Conservation (phyloP, 1,139 yeast species). For the Geotrichum restrictum region DNA sequence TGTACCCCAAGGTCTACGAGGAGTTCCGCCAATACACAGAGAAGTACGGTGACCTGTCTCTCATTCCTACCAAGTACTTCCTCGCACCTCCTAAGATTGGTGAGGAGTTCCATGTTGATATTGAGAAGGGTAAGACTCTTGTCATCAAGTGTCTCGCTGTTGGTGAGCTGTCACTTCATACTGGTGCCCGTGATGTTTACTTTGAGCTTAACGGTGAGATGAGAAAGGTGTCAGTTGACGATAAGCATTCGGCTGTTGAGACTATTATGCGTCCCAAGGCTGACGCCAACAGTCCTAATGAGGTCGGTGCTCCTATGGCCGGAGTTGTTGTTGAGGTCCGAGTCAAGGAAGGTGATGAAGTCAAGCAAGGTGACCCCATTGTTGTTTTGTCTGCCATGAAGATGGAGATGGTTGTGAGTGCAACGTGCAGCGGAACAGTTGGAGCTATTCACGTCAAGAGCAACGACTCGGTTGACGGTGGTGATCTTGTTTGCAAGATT, state of each 20-base stretch:
- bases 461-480: slow-evolving; percentile 93
- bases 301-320: slow-evolving; percentile 98
- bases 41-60: slow-evolving; percentile 86
- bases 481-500: slow-evolving; percentile 65
- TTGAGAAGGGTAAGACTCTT: slow-evolving; percentile 91
- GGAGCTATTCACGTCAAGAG: slow-evolving; percentile 73
- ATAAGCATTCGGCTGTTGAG: slow-evolving; percentile 80
- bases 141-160: slow-evolving; percentile 88
- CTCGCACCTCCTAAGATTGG: slow-evolving; percentile 80
- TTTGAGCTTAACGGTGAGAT: slow-evolving; percentile 97
- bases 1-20: slow-evolving; percentile 97
- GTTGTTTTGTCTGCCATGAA: slow-evolving; percentile 98
- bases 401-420: slow-evolving; percentile 98
- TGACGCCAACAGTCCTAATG: slow-evolving; percentile 76
- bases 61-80: slow-evolving; percentile 87
- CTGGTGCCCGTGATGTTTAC: slow-evolving; percentile 94
- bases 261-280: slow-evolving; percentile 88
- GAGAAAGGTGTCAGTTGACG: slow-evolving; percentile 90
- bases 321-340: slow-evolving; percentile 97
- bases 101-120: slow-evolving; percentile 83
- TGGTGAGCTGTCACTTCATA: slow-evolving; percentile 78
- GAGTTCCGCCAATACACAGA: slow-evolving; percentile 70
- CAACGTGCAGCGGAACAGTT: slow-evolving; percentile 83
- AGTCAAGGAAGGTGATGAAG: slow-evolving; percentile 78
- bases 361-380: slow-evolving; percentile 94